phyloP scores from a whole-genome alignment of 306 rosid species.

The Rosa chinensis region DNA sequence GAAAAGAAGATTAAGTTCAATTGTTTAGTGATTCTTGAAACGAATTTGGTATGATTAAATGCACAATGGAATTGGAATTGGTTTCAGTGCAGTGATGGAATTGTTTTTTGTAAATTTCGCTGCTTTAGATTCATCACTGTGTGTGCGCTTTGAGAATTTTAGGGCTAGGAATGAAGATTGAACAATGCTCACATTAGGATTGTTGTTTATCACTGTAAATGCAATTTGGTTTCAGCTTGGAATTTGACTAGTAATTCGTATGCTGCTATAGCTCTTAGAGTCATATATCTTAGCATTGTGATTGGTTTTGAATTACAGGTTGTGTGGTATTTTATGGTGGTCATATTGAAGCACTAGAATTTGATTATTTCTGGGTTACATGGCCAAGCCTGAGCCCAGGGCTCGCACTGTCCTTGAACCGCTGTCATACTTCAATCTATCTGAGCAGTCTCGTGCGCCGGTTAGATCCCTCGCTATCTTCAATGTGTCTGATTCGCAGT shows the following conservation, averaged over 20 bases:
- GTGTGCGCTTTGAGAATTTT: not conserved
- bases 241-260: not conserved
- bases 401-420: slow-evolving; percentile 74
- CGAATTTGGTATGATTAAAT: not conserved
- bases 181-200: not conserved
- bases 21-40: not conserved
- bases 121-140: not conserved
- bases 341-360: not conserved
- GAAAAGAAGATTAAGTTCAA: not conserved
- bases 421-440: slow-evolving; percentile 58
- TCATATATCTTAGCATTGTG: not conserved
- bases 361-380: slow-evolving; percentile 6
- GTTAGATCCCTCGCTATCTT: slow-evolving; percentile 60
- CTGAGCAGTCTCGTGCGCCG: slow-evolving; percentile 49
- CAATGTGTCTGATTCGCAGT: slow-evolving; percentile 40
- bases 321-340: not conserved
- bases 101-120: not conserved
- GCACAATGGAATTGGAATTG: too few relatives aligned
- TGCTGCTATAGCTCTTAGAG: not conserved
- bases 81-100: not conserved
- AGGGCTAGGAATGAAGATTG: not conserved
- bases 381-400: slow-evolving; percentile 56
- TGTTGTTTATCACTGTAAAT: not conserved
- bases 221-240: not conserved
- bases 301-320: slow-evolving; percentile 6